Conservation (phyloP, 2,329 filamentous ascomycete genomes). For the Phyllosticta citribraziliensis region DNA sequence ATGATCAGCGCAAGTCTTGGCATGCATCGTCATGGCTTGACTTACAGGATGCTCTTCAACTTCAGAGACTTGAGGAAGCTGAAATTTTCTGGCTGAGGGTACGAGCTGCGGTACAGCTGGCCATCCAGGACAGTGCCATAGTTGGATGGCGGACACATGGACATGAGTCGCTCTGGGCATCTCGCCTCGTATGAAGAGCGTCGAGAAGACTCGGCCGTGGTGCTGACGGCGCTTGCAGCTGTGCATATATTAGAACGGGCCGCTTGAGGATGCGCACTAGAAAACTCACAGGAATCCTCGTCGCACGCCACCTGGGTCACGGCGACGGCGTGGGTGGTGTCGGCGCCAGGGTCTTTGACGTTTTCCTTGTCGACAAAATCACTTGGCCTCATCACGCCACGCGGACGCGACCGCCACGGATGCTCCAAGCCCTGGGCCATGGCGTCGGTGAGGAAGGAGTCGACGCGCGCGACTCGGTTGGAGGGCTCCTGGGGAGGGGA, state of each 20-base stretch:
- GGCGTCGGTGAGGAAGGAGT: not conserved
- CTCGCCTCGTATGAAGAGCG: slow-evolving; percentile 9
- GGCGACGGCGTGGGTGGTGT: not conserved
- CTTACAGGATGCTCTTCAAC: slow-evolving; percentile 72
- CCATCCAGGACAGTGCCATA: slow-evolving; percentile 66
- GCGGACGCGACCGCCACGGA: not conserved
- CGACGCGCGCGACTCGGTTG: not conserved
- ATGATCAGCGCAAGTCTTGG: slow-evolving; percentile 18
- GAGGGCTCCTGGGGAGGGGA: not conserved
- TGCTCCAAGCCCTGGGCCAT: not conserved
- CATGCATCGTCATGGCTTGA: not conserved
- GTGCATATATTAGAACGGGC: not conserved
- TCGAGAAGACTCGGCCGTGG: slow-evolving; percentile 6
- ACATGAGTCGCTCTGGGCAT: slow-evolving; percentile 26
- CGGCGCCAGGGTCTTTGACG: not conserved
- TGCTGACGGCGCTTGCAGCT: not conserved
- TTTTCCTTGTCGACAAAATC: not conserved
- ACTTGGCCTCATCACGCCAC: not conserved
- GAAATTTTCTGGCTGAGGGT: slow-evolving; percentile 62
- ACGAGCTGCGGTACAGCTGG: slow-evolving; percentile 71
- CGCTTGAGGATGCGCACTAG: not conserved
- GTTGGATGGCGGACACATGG: slow-evolving; percentile 51
- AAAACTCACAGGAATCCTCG: not conserved
- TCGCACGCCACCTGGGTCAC: not conserved
- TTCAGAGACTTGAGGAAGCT: slow-evolving; percentile 56